A percentile compares a stretch with the other conserved stretches of the same genome.
phyloP scores from a whole-genome alignment of 176 grass and related monocot species.

The Miscanthus lutarioriparius region DNA sequence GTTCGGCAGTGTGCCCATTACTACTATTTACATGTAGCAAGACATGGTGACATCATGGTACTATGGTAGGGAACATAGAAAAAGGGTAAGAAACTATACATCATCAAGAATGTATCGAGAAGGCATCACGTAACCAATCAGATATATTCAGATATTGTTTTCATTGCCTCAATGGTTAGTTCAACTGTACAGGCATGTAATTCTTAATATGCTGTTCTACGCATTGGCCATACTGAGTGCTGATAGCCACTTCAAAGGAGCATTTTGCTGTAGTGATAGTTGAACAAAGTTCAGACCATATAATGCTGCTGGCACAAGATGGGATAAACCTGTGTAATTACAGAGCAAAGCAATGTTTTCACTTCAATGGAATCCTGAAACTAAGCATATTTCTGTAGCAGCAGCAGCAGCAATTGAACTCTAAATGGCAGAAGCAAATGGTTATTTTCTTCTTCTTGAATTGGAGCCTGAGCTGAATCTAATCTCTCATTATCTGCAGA shows the following conservation, averaged over 20 bases:
- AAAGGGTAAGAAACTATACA: constrained; percentile 11
- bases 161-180: constrained; percentile 19
- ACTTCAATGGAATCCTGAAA: constrained; percentile 35
- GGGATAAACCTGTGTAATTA: not conserved
- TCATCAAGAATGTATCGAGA: constrained; percentile 25
- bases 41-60: not conserved
- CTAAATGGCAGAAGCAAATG: constrained; percentile 34
- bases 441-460: constrained; percentile 27
- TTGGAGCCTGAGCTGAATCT: constrained; percentile 28
- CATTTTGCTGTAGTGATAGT: constrained; percentile 21
- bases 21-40: constrained; percentile 13
- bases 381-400: constrained; percentile 20
- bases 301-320: constrained; percentile 23
- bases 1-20: not conserved
- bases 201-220: not conserved
- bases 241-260: constrained; percentile 16
- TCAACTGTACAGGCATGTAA: not conserved
- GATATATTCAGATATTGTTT: constrained; percentile 26
- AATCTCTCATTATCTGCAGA: constrained; percentile 39
- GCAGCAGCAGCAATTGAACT: constrained; percentile 14
- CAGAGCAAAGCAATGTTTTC: constrained; percentile 15
- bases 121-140: not conserved
- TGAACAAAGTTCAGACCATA: constrained; percentile 14
- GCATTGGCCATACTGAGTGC: constrained; percentile 25
- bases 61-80: constrained; percentile 11